Evolutionary conservation across 106 monocot species (phyloP).

Genomic region (Dactylorhiza incarnata): DNA sequence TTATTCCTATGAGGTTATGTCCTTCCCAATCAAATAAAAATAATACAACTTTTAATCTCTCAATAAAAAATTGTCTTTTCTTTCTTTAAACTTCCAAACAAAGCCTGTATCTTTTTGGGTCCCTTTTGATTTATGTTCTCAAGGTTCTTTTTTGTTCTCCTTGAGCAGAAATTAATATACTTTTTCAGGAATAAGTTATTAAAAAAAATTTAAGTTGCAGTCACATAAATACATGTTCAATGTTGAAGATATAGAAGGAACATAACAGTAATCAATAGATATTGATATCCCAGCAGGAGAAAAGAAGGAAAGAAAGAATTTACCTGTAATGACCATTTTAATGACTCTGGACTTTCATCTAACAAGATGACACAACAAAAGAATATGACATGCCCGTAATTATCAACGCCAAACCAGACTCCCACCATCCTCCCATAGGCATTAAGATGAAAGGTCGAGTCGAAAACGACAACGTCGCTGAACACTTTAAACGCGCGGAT

Average conservation of each 20-base stretch:
- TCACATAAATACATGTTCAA: neutral
- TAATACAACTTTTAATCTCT: too few species aligned
- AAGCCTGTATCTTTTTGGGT: too few species aligned
- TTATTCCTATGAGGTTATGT: too few species aligned
- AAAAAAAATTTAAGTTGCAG: too few species aligned
- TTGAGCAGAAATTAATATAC: too few species aligned
- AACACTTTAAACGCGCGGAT: conserved; percentile 54
- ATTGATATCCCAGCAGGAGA: too few species aligned
- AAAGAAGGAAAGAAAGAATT: conserved; percentile 7
- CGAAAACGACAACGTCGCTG: conserved; percentile 77
- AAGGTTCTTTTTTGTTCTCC: too few species aligned
- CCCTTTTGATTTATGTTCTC: too few species aligned
- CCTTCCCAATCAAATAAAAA: too few species aligned
- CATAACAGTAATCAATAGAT: neutral
- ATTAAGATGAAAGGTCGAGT: conserved; percentile 43
- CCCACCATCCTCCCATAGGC: conserved; percentile 50
- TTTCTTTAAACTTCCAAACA: too few species aligned
- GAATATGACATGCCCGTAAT: conserved; percentile 63
- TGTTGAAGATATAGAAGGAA: neutral
- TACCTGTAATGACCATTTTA: conserved; percentile 78
- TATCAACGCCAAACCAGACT: conserved; percentile 76
- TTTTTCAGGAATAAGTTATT: too few species aligned
- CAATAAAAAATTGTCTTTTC: too few species aligned
- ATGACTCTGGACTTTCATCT: conserved; percentile 49
- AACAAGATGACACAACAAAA: conserved; percentile 65